Evolutionary conservation across 257 asterid species (phyloP), one percentile per base, ranked within the genome.

Genomic region (Coffea canephora): DNA sequence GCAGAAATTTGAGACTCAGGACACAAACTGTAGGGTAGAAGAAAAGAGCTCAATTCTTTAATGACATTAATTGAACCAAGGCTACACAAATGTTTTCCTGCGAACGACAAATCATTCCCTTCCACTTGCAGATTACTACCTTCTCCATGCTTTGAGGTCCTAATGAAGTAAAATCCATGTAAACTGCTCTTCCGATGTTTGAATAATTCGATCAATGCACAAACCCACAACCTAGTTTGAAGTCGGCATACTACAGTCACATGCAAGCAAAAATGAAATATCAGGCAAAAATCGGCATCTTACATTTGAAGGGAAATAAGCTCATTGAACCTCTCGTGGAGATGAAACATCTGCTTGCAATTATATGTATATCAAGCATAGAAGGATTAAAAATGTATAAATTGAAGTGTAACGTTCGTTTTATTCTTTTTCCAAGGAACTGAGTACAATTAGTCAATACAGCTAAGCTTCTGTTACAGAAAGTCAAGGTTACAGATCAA

Each of bases 341-440:
- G 69, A 57, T 4, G 16, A 39, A 57, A 36, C 34, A 16, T 36
- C 8, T 54, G 19, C 14, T 67, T 55, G 41, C 25, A 23, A 11
- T 31, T 31, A 31, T 31, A 31, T 43, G 55, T 41, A 12, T 4
- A 43, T 23, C 2, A 61, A 19, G n/a, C 41, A 75, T 41, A 5
- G 11, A 74, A 57, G 45, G 69, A 9, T 55, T 55, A 36, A 54
- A 14, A 21, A 23, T 61, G 14, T 23, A 61, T 23, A 27, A 25
- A 45, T 69, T 19, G 43, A 34, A 77, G 80, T 49, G 21, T 67
- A 21, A 49, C 39, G 36, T 50, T 34, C 39, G 8, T 34, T 68
- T 68, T 78, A 55, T 69, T 78, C 59, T 75, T 50, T 50, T 78
- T 78, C 52, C 76, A 36, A 71, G 23, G 55, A 54, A 21, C 59